These are phyloP conservation scores for Xenoacremonium recifei DNA, from an alignment of 2,329 filamentous ascomycete genomes.

Conservation along the genomic window DNA sequence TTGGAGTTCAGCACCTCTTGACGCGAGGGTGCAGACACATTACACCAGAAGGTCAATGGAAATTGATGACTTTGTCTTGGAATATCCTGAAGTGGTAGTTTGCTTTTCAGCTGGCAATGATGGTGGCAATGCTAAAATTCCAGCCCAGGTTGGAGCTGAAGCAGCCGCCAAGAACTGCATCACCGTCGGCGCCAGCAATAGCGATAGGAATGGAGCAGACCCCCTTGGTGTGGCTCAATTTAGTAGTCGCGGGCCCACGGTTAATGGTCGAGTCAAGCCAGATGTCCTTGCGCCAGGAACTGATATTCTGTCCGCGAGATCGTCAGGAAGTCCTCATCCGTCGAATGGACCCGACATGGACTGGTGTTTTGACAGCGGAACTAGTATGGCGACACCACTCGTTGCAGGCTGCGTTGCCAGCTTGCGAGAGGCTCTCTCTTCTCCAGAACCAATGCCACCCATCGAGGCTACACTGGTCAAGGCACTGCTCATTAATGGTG, in stretches of 20 bases:
- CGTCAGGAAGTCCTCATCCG: background rate
- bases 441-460: background rate
- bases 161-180: constrained; percentile 5
- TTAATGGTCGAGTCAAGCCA: constrained; percentile 3
- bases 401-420: constrained; percentile 3
- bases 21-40: background rate
- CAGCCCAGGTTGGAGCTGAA: background rate
- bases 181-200: constrained; percentile 1
- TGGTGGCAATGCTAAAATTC: background rate
- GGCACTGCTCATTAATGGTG: background rate
- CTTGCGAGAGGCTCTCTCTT: background rate
- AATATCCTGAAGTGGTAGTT: background rate
- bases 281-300: constrained; percentile 5
- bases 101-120: background rate
- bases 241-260: background rate
- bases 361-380: constrained; percentile 2
- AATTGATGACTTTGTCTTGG: background rate
- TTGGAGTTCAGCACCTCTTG: background rate
- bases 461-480: constrained; percentile 1
- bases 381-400: background rate
- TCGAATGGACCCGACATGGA: background rate
- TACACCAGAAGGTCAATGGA: background rate
- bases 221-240: too few species aligned
- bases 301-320: constrained; percentile 1
- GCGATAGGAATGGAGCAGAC: too few species aligned